phyloP scores from a whole-genome alignment of 129 eudicot genomes.

The Erigeron canadensis region DNA sequence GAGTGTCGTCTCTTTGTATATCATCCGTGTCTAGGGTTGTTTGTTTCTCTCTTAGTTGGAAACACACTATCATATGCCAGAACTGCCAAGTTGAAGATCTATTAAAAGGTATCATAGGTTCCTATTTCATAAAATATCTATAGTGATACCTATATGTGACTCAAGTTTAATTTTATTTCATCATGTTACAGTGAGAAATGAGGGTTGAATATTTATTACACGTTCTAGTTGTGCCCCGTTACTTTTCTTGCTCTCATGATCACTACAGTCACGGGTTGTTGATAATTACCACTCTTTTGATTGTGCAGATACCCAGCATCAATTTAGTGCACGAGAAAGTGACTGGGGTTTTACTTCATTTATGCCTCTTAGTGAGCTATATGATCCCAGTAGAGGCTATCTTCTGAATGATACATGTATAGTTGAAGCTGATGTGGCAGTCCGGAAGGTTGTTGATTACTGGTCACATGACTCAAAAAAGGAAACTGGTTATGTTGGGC shows the following conservation, averaged over 20 bases:
- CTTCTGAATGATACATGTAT: slow-evolving; percentile 74
- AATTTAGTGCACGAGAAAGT: slow-evolving; percentile 87
- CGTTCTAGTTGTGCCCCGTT: slow-evolving; percentile 1
- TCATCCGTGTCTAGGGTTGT: too few species aligned
- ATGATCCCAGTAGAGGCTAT: slow-evolving; percentile 80
- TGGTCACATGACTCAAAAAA: slow-evolving; percentile 95
- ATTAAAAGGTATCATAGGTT: too few species aligned
- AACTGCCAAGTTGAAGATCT: too few species aligned
- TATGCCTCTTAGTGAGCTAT: slow-evolving; percentile 90
- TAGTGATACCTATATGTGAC: background rate
- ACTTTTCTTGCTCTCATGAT: slow-evolving; percentile 17
- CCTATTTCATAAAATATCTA: too few species aligned
- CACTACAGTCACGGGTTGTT: slow-evolving; percentile 7
- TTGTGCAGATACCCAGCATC: slow-evolving; percentile 84
- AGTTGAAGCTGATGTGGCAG: slow-evolving; percentile 92
- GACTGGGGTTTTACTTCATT: slow-evolving; percentile 99
- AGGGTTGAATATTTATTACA: background rate
- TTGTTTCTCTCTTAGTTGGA: too few species aligned
- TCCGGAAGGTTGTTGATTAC: slow-evolving; percentile 76
- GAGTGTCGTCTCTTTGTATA: too few species aligned
- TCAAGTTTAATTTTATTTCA: background rate
- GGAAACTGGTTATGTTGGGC: slow-evolving; percentile 96
- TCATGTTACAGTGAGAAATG: background rate
- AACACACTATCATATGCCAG: too few species aligned
- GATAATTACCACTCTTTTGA: slow-evolving; percentile 24